Conservation (phyloP, 2,329 filamentous ascomycete species). For the Fusarium subtropicale region DNA sequence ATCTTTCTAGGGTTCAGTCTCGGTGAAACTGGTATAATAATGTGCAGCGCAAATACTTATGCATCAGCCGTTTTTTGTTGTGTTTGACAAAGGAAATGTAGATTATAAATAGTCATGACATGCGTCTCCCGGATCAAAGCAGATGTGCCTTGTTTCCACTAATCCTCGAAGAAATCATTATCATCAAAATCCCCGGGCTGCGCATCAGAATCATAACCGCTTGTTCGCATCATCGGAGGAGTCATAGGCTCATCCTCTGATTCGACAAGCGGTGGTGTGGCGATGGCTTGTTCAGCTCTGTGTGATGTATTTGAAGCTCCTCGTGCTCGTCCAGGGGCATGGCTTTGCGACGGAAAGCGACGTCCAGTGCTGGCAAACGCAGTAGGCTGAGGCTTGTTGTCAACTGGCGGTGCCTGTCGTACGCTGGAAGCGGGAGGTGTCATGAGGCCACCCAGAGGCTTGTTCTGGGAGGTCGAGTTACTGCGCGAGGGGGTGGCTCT, state of each 20-base stretch:
- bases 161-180: conserved; percentile 67
- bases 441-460: conserved; percentile 81
- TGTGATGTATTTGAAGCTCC: conserved; percentile 50
- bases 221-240: conserved; percentile 70
- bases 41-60: conserved; percentile 39
- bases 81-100: conserved; percentile 48
- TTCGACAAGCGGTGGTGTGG: conserved; percentile 56
- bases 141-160: conserved; percentile 5
- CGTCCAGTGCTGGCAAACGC: conserved; percentile 71
- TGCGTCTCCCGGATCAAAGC: conserved; percentile 12
- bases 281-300: conserved; percentile 32
- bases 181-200: conserved; percentile 69
- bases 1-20: conserved; percentile 57
- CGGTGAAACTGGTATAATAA: conserved; percentile 47
- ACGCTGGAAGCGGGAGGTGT: conserved; percentile 86
- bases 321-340: conserved; percentile 41
- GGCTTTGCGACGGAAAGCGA: conserved; percentile 63
- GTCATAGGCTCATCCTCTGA: conserved; percentile 62
- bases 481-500: conserved; percentile 71
- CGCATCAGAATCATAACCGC: conserved; percentile 71
- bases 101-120: conserved; percentile 23
- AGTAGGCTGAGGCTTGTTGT: conserved; percentile 63
- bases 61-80: conserved; percentile 43
- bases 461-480: conserved; percentile 63
- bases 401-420: conserved; percentile 67